Conservation (phyloP, 805 yeast species). For the Debaryomyces tyrocola region DNA sequence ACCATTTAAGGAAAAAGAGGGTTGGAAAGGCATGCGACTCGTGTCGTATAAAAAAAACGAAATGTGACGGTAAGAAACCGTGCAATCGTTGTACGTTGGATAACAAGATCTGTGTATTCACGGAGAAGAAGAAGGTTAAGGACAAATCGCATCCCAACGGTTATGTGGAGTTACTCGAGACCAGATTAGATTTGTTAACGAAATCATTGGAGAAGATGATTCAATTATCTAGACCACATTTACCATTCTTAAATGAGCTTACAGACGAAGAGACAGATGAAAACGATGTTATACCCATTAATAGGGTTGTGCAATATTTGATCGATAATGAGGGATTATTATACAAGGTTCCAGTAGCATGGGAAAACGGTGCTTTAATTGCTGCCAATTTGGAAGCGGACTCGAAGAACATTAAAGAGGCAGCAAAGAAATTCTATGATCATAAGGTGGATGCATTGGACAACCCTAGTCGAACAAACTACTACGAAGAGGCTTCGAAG, state of each 20-base stretch:
- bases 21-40: constrained; percentile 67
- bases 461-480: background rate
- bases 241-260: constrained; percentile 24
- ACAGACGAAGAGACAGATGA: constrained; percentile 9
- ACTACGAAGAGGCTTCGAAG: background rate
- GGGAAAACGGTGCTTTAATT: constrained; percentile 45
- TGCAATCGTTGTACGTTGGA: constrained; percentile 56
- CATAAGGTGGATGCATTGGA: constrained; percentile 16
- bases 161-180: constrained; percentile 63
- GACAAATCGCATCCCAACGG: constrained; percentile 60
- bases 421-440: constrained; percentile 33
- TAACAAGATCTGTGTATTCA: constrained; percentile 59
- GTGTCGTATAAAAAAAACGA: constrained; percentile 62
- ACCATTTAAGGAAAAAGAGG: constrained; percentile 44
- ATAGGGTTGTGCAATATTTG: constrained; percentile 45
- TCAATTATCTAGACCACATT: constrained; percentile 27
- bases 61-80: constrained; percentile 63
- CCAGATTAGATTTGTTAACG: constrained; percentile 53
- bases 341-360: constrained; percentile 40
- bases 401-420: constrained; percentile 19
- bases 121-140: constrained; percentile 52
- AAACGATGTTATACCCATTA: constrained; percentile 38
- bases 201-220: constrained; percentile 47
- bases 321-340: constrained; percentile 40
- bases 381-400: constrained; percentile 31